Base-by-base conservation (phyloP, 805 yeast species). In the Yamadazyma sp. region DNA sequence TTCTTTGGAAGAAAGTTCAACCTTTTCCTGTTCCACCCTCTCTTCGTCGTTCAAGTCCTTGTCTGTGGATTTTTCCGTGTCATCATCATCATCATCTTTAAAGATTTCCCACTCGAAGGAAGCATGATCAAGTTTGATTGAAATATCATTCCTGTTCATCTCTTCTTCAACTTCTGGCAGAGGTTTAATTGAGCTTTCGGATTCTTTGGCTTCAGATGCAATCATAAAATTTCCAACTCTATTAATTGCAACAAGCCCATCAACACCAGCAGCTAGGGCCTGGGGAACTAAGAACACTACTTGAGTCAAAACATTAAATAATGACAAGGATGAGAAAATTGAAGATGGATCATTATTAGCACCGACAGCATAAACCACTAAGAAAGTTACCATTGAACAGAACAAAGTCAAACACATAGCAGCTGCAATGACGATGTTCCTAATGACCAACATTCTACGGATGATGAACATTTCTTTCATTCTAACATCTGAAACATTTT, bases 211-310 rank as follows among this genome's bases (percentile, higher is more conserved):
- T 42, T 70, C 77, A 5, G 54, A 50, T 11, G 76, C 57, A 43
- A 75, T 62, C 49, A 84, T 56, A 44, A 70, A 66, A 24, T 61
- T 70, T 30, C 77, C 74, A 13, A 79, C 69, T 61, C 91, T 70
- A 14, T 62, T 65, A 17, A 82, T 50, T 12, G 82, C 86, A 37
- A 81, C 62, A 27, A 70, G 60, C 16, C 82, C 86, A 61, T 84
- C 93, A 5, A 80, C 69, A 33, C 78, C 76, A 1, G 86, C 70
- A 30, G 81, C 76, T 26, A 83, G 60, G 1, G 88, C 82, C 48
- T 82, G 63, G 12, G 94, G 94, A 26, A 84, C 58, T 68, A 82
- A 68, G 35, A 82, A 66, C 48, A 82, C 75, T 49, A 78, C 85
- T 31, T 71, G 69, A 8, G 83, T 62, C 45, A 84, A 67, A 7